A percentile compares a stretch with the other conserved stretches of the same genome.
Evolutionary conservation across 176 grass and related monocot genomes (phyloP).

Genomic region (Urochloa ruziziensis): DNA sequence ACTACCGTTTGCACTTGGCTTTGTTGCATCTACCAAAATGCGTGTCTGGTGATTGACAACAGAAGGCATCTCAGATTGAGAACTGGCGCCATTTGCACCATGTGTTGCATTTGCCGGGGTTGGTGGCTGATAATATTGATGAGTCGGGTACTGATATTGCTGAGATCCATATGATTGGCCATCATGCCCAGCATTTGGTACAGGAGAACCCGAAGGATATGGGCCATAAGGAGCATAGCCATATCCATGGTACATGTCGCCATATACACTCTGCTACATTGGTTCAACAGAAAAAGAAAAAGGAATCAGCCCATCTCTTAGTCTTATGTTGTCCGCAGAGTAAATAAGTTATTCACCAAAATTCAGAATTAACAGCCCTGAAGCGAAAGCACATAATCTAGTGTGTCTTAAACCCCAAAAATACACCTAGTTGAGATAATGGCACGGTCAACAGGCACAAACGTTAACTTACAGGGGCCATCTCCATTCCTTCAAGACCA

Average conservation of each 20-base stretch:
- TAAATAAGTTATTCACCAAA: constrained; percentile 1
- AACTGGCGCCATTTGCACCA: constrained; percentile 38
- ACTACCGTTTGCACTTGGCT: constrained; percentile 33
- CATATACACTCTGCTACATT: constrained; percentile 69
- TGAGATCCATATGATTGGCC: constrained; percentile 72
- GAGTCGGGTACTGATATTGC: constrained; percentile 75
- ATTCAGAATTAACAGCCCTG: too few species aligned
- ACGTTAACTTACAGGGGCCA: constrained; percentile 45
- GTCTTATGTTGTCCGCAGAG: neutral
- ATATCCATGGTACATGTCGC: constrained; percentile 95
- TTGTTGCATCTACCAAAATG: constrained; percentile 46
- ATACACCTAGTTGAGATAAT: neutral
- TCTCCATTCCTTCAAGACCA: constrained; percentile 68
- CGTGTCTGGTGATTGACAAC: constrained; percentile 44
- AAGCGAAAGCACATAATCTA: neutral
- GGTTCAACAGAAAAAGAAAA: neutral
- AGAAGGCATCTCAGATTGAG: constrained; percentile 55
- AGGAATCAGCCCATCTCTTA: neutral
- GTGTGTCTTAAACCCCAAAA: neutral
- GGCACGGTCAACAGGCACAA: neutral
- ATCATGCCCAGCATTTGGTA: constrained; percentile 67
- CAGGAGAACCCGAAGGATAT: constrained; percentile 84
- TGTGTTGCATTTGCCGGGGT: constrained; percentile 50
- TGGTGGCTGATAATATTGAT: constrained; percentile 63
- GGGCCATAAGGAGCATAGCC: constrained; percentile 74